Evolutionary conservation across 352 stramenopile species (phyloP).

Genomic region (Thraustochytrium striatum): DNA sequence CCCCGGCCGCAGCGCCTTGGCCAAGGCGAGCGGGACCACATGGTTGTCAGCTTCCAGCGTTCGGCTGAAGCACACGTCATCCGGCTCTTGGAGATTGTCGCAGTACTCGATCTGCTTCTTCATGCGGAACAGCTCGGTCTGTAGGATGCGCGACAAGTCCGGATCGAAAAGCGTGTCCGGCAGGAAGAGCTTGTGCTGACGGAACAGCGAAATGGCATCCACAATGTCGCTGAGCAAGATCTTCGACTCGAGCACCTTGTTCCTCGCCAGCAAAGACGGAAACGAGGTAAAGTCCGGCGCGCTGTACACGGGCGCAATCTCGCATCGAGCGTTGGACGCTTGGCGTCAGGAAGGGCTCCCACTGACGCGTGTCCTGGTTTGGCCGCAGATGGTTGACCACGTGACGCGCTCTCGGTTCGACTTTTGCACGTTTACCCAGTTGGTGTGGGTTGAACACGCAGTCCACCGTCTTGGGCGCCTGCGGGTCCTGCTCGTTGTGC

Average conservation of each 20-base stretch:
- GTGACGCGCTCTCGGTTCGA: background rate
- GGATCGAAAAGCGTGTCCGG: constrained; percentile 30
- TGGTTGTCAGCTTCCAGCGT: background rate
- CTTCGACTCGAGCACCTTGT: constrained; percentile 20
- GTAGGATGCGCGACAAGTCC: background rate
- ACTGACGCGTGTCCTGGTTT: background rate
- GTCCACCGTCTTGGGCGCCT: background rate
- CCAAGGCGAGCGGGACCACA: background rate
- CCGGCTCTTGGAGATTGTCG: background rate
- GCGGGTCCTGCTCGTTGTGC: background rate
- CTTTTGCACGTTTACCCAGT: constrained; percentile 31
- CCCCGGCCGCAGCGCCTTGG: background rate
- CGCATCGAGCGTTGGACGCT: background rate
- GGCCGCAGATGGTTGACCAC: background rate
- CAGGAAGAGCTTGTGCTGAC: constrained; percentile 35
- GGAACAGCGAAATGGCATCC: constrained; percentile 37
- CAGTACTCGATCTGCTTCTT: background rate
- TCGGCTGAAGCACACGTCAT: background rate
- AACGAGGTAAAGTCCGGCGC: background rate
- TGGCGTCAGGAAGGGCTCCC: constrained; percentile 18
- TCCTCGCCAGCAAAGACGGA: background rate
- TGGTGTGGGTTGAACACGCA: constrained; percentile 20
- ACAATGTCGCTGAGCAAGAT: constrained; percentile 20
- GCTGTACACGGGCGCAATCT: background rate
- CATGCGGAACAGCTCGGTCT: constrained; percentile 3